These are phyloP conservation scores for Acmispon strigosus DNA, from an alignment of 306 rosid genomes.

Conservation along the genomic window DNA sequence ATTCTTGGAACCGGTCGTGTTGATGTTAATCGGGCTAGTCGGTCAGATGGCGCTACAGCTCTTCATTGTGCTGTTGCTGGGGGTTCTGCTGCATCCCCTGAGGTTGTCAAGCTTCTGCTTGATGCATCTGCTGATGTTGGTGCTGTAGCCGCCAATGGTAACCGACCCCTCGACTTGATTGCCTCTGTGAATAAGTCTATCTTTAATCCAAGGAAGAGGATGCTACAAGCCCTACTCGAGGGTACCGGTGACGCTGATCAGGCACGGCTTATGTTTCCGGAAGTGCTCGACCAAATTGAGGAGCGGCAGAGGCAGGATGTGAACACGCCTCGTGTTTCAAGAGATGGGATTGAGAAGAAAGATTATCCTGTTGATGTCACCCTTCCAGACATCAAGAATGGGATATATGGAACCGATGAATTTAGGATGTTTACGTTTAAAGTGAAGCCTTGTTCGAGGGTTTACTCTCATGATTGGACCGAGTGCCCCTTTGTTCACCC, in stretches of 20 bases:
- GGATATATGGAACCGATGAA: slow-evolving; percentile 77
- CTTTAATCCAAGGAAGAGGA: slow-evolving; percentile 39
- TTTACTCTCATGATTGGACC: slow-evolving; percentile 94
- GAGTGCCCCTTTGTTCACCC: slow-evolving; percentile 96
- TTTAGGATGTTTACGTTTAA: slow-evolving; percentile 83
- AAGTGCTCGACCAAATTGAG: slow-evolving; percentile 5
- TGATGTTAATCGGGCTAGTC: slow-evolving; percentile 54
- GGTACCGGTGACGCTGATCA: slow-evolving; percentile 28
- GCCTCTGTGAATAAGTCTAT: not conserved
- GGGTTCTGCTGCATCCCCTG: slow-evolving; percentile 47
- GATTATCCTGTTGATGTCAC: slow-evolving; percentile 72
- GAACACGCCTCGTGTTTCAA: slow-evolving; percentile 25
- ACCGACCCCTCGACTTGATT: slow-evolving; percentile 50
- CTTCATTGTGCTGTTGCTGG: slow-evolving; percentile 85
- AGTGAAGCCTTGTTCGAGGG: slow-evolving; percentile 90
- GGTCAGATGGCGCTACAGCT: slow-evolving; percentile 66
- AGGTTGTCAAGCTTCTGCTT: slow-evolving; percentile 61
- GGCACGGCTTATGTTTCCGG: slow-evolving; percentile 21
- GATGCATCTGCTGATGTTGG: slow-evolving; percentile 53
- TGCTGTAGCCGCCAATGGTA: slow-evolving; percentile 57
- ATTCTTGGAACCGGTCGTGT: slow-evolving; percentile 44
- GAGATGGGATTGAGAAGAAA: slow-evolving; percentile 47
- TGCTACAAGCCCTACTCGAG: slow-evolving; percentile 37
- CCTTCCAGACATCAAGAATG: slow-evolving; percentile 81
- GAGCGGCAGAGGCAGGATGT: slow-evolving; percentile 13